Base-by-base conservation (phyloP, 768 basidiomycete species). In the Rhizopogon salebrosus region DNA sequence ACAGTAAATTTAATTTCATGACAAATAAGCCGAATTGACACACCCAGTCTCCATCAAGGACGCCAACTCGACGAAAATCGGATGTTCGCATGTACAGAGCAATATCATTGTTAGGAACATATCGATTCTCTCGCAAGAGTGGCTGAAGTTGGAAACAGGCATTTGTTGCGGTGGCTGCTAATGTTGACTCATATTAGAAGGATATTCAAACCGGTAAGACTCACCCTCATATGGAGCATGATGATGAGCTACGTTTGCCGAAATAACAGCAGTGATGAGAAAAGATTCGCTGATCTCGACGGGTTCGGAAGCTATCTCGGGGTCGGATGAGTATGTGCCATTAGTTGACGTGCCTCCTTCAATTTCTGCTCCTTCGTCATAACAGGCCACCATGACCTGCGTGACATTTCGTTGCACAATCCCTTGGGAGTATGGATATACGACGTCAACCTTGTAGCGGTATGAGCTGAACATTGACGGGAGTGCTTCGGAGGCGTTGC, bases 31-130 rank as follows among this genome's bases (percentile, higher is more conserved):
- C 34, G 37, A 36, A 23, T 35, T 50, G 42, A 41, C 76, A 41
- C 66, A 88, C 91, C 92, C 91, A 93, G 62, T 92, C 90, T 29
- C 85, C 85, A 56, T 80, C 79, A 46, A 89, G 72, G 6, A 85
- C 64, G 13, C 91, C 89, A 38, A 89, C 69, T 49, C 73, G 78
- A 36, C 80, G 77, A 14, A 93, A 72, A 53, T 87, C 83, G n/a
- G 73, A 61, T 2, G 86, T 82, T 29, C 77, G 75, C 31, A 88
- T 58, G 63, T 85, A 89, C 0, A 90, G 58, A 3, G 84, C 78
- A 38, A 69, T 71, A 46, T 85, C 77, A 49, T 85, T 82, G 34
- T 46, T 34, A 46, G 6, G 20, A 31, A 16, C 8, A 46, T 23
- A 6, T 31, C 6, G 8, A 16, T 16, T 8, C 45, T 22, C 31